Percentiles rank a stretch among this genome's conserved stretches.
Conservation (phyloP, 225 moss, liverwort and hornwort species). For the Straminergon stramineum region DNA sequence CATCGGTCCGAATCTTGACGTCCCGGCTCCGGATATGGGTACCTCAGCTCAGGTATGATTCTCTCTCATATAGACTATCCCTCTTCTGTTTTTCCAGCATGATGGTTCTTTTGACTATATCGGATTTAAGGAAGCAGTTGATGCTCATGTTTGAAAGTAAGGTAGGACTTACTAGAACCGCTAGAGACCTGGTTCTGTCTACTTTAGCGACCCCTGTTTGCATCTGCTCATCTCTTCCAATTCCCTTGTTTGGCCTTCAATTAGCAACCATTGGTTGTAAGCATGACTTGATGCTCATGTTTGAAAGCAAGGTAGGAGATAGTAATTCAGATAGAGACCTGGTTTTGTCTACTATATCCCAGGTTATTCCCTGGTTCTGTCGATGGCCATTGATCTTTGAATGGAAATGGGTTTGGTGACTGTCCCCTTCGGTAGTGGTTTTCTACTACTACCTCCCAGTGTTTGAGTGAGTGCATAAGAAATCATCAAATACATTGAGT, state of each 20-base stretch:
- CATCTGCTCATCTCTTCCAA: neutral
- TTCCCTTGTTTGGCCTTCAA: neutral
- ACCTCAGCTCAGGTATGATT: slow-evolving; percentile 58
- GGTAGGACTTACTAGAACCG: too few relatives aligned
- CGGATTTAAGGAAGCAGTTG: neutral
- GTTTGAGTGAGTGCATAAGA: neutral
- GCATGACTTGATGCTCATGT: neutral
- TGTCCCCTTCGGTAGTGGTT: neutral
- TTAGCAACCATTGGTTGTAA: neutral
- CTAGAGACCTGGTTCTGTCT: neutral
- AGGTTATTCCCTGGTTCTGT: neutral
- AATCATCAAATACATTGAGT: neutral
- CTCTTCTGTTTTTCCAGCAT: neutral
- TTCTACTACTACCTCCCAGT: neutral
- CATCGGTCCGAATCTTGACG: slow-evolving; percentile 75
- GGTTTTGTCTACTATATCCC: neutral
- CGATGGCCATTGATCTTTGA: neutral
- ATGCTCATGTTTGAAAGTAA: neutral
- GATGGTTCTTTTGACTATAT: neutral
- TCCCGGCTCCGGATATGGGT: slow-evolving; percentile 99
- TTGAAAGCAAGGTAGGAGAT: neutral
- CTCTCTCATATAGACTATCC: neutral
- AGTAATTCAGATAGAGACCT: neutral
- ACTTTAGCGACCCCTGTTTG: neutral
- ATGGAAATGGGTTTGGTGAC: neutral